These are phyloP conservation scores for Gautieria morchelliformis DNA, from an alignment of 768 basidiomycete species.

Conservation along the genomic window DNA sequence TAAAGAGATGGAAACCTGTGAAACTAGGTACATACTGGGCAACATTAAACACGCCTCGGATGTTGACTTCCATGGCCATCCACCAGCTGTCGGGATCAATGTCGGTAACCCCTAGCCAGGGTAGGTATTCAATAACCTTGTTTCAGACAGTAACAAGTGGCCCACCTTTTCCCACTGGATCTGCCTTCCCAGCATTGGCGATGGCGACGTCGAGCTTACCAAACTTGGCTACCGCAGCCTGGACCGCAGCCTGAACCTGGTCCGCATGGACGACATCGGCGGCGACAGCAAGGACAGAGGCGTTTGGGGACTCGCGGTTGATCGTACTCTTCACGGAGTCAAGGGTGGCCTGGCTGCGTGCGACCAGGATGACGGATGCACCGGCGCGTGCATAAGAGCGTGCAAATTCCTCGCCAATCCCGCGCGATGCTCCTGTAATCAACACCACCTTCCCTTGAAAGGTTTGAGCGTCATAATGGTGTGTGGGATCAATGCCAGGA, in stretches of 20 bases:
- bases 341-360: slow-evolving; percentile 14
- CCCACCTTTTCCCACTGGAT: background rate
- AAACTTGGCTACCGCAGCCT: slow-evolving; percentile 15
- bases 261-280: slow-evolving; percentile 18
- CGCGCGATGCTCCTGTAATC: slow-evolving; percentile 19
- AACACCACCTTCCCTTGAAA: slow-evolving; percentile 20
- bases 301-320: slow-evolving; percentile 1
- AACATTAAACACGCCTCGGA: too few relatives aligned
- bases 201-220: slow-evolving; percentile 21
- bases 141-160: background rate
- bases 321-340: slow-evolving; percentile 16
- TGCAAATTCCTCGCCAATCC: slow-evolving; percentile 20
- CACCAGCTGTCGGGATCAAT: slow-evolving; percentile 11
- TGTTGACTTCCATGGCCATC: too few relatives aligned
- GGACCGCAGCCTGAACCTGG: slow-evolving; percentile 17
- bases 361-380: slow-evolving; percentile 17
- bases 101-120: background rate
- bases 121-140: too few relatives aligned
- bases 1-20: too few relatives aligned
- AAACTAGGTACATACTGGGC: too few relatives aligned
- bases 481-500: slow-evolving; percentile 19
- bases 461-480: slow-evolving; percentile 11
- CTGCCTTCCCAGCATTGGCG: slow-evolving; percentile 17
- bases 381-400: slow-evolving; percentile 20
- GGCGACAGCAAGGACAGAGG: slow-evolving; percentile 13